Conservation (phyloP, 2,329 filamentous ascomycete genomes). For the Sporothrix brunneoviolacea region DNA sequence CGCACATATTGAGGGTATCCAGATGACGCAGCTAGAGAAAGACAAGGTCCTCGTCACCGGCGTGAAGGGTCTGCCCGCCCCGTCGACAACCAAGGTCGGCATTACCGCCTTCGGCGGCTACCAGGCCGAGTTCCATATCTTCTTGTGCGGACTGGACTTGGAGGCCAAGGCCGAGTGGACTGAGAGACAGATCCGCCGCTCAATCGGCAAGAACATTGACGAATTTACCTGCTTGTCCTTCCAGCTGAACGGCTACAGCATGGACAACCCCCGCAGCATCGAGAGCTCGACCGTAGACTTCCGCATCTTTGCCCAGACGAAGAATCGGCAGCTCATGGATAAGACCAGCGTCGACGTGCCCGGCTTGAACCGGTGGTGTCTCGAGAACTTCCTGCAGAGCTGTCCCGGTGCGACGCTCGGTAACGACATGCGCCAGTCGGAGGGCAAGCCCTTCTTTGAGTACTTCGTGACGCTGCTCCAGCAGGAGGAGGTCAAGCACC, state of each 20-base stretch:
- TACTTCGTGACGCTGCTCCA: slow-evolving; percentile 21
- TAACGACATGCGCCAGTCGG: slow-evolving; percentile 19
- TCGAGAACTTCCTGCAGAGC: slow-evolving; percentile 21
- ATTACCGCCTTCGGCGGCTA: slow-evolving; percentile 20
- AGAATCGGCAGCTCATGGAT: slow-evolving; percentile 14
- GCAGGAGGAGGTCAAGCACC: slow-evolving; percentile 20
- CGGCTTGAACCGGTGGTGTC: slow-evolving; percentile 21
- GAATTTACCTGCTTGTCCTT: slow-evolving; percentile 25
- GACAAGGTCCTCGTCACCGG: slow-evolving; percentile 27
- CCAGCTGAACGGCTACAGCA: slow-evolving; percentile 21
- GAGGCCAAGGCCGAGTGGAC: slow-evolving; percentile 21
- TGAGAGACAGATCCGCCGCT: slow-evolving; percentile 16
- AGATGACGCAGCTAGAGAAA: slow-evolving; percentile 38
- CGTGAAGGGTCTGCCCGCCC: slow-evolving; percentile 27
- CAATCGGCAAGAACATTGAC: slow-evolving; percentile 13
- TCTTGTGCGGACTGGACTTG: slow-evolving; percentile 20
- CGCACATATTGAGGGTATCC: slow-evolving; percentile 23
- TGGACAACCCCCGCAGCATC: slow-evolving; percentile 24
- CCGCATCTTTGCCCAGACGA: slow-evolving; percentile 33
- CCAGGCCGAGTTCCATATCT: slow-evolving; percentile 22
- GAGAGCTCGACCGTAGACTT: slow-evolving; percentile 29
- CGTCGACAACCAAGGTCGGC: slow-evolving; percentile 26
- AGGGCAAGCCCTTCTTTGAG: slow-evolving; percentile 19
- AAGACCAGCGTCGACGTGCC: slow-evolving; percentile 11
- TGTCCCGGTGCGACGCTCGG: slow-evolving; percentile 20